Conservation (phyloP, 768 basidiomycete species). For the Termitomyces bulborhizus region DNA sequence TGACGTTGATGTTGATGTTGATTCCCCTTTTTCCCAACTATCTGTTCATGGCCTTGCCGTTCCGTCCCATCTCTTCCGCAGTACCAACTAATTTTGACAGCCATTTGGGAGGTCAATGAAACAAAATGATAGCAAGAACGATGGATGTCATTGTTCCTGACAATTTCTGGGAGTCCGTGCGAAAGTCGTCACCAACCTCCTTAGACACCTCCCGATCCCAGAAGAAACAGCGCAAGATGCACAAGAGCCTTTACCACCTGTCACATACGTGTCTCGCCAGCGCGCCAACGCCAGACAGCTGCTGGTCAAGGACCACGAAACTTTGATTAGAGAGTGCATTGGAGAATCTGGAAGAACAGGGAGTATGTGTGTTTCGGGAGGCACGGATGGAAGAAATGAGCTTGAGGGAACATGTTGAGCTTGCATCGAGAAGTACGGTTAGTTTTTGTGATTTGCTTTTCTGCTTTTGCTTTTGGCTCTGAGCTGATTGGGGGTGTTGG, state of each 20-base stretch:
- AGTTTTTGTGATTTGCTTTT: constrained; percentile 19
- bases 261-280: constrained; percentile 61
- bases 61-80: not conserved
- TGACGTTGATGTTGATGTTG: constrained; percentile 4
- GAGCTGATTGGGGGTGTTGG: not conserved
- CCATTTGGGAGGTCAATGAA: constrained; percentile 21
- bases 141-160: constrained; percentile 22
- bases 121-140: constrained; percentile 30
- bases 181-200: constrained; percentile 22
- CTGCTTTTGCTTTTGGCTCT: constrained; percentile 4
- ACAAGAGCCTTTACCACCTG: constrained; percentile 15
- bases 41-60: not conserved
- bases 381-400: constrained; percentile 34
- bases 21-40: not conserved
- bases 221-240: not conserved
- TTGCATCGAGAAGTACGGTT: constrained; percentile 59
- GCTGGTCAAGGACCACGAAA: constrained; percentile 39
- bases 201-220: constrained; percentile 26
- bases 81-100: constrained; percentile 14
- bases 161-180: constrained; percentile 30
- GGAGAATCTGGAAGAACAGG: constrained; percentile 41
- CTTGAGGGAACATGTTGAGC: constrained; percentile 56
- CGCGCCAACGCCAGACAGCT: constrained; percentile 31
- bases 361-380: constrained; percentile 44
- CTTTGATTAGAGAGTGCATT: constrained; percentile 37